These are phyloP conservation scores for Saccharata proteae DNA, from an alignment of 2,329 filamentous ascomycete species.

Conservation along the genomic window DNA sequence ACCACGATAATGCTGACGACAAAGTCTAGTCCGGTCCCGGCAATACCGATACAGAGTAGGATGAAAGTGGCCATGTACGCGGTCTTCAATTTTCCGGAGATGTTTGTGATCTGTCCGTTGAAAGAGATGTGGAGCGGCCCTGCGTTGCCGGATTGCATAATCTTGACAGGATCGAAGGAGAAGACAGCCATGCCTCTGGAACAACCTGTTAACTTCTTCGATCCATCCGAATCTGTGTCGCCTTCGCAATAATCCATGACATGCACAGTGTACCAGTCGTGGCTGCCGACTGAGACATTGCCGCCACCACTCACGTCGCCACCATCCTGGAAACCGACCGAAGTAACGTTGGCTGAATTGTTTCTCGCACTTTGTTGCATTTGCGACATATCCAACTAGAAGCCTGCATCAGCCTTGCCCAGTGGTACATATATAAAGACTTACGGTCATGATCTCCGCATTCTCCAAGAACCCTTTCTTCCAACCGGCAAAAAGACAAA, in stretches of 20 bases:
- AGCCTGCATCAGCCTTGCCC: not conserved
- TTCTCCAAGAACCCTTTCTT: constrained; percentile 44
- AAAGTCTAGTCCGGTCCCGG: constrained; percentile 19
- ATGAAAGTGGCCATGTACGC: constrained; percentile 32
- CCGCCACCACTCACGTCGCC: constrained; percentile 18
- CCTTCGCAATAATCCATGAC: constrained; percentile 42
- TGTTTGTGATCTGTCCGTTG: constrained; percentile 10
- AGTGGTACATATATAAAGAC: constrained; percentile 3
- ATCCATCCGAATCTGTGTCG: constrained; percentile 21
- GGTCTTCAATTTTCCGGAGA: constrained; percentile 1
- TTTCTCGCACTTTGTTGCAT: constrained; percentile 33
- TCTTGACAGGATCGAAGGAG: constrained; percentile 38
- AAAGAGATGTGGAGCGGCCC: constrained; percentile 28
- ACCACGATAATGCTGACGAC: constrained; percentile 34
- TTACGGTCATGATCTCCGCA: constrained; percentile 44
- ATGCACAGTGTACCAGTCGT: constrained; percentile 45
- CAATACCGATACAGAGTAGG: constrained; percentile 42
- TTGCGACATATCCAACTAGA: constrained; percentile 39
- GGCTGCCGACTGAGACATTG: constrained; percentile 37
- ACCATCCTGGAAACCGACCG: constrained; percentile 13
- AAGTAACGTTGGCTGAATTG: constrained; percentile 11
- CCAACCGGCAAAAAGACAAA: constrained; percentile 50
- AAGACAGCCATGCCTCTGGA: constrained; percentile 38
- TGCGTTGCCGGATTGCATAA: constrained; percentile 32
- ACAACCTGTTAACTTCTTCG: constrained; percentile 37